Evolutionary conservation across 352 stramenopile genomes (phyloP), one percentile per base, ranked within the genome.

Genomic region (Globisporangium acanthophoron): DNA sequence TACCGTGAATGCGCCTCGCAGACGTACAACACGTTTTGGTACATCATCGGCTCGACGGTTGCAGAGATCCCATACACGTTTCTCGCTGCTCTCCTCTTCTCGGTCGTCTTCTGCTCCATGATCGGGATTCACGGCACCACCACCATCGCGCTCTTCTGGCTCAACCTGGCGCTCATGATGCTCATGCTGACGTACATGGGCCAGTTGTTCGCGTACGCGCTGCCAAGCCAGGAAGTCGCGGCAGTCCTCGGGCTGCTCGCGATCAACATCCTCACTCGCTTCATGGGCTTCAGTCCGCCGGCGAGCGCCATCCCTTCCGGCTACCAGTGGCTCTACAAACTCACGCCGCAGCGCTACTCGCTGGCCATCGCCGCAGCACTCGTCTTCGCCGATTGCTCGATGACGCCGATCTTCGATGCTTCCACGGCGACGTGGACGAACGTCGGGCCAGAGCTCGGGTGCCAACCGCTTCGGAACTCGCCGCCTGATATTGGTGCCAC

Each of bases 401-500:
- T 50, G 4, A 20, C 21, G 21, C 58, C 48, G 3, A 51, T 51
- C 20, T 24, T 24, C 21, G 21, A 24, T 24, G 21, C 21, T 1
- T 24, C 21, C 66, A 39, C 21, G 47, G 58, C 24, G 57, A 40
- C 18, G 49, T 39, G 44, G 41, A 44, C 54, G 3, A 29, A 46
- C 51, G 51, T 45, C 18, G 39, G 51, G 16, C 21, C 51, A 5
- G 51, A 56, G 39, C 51, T 56, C 13, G 51, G 51, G n/a, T 12
- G 58, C 62, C 66, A 16, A 55, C 49, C 29, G 58, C 52, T 13
- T 18, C 66, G n/a, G 48, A 53, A 20, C 56, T 62, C 59, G 62
- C 48, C 27, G 65, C 63, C 5, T 45, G 67, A 3, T 61, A 71
- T 64, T 24, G 60, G n/a, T 66, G 62, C 33, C 41, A 70, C 5